A percentile compares a stretch with the other conserved stretches of the same genome.
Evolutionary conservation across 2,329 filamentous ascomycete genomes (phyloP).

Genomic region (Stagonosporopsis vannaccii): DNA sequence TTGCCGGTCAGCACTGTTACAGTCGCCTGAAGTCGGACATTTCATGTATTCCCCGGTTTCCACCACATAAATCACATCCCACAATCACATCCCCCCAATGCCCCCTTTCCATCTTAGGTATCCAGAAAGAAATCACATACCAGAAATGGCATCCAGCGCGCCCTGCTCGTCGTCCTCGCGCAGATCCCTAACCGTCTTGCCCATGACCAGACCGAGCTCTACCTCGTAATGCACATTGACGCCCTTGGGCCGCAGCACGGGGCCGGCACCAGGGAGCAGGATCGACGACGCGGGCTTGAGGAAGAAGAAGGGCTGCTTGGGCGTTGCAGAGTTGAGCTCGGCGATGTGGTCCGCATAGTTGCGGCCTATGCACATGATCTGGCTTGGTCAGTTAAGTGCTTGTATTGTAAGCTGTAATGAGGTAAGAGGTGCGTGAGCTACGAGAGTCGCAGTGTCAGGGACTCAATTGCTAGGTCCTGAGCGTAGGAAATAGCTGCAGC

Average conservation of each 20-base stretch:
- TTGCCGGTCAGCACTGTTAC: not conserved
- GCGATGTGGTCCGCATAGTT: conserved; percentile 98
- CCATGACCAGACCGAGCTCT: conserved; percentile 88
- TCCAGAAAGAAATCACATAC: conserved; percentile 54
- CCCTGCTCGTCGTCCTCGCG: conserved; percentile 74
- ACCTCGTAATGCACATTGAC: conserved; percentile 93
- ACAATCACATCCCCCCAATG: not conserved
- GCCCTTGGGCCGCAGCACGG: conserved; percentile 81
- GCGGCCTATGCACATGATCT: conserved; percentile 91
- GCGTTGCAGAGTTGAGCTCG: conserved; percentile 85
- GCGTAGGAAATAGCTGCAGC: no score
- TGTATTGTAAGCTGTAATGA: not conserved
- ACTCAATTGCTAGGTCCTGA: no score
- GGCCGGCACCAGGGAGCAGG: conserved; percentile 77
- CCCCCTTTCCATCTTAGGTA: no score
- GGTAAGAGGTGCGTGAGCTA: not conserved
- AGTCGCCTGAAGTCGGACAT: no score
- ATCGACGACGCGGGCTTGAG: conserved; percentile 92
- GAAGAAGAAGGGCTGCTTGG: conserved; percentile 99
- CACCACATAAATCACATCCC: not conserved
- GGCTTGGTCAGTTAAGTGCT: conserved; percentile 17
- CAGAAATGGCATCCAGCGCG: conserved; percentile 83
- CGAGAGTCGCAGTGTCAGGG: no score
- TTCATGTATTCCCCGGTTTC: not conserved
- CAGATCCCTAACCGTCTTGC: conserved; percentile 79